Base-by-base conservation (phyloP, 2,329 filamentous ascomycete species). In the Colletotrichum sp. region DNA sequence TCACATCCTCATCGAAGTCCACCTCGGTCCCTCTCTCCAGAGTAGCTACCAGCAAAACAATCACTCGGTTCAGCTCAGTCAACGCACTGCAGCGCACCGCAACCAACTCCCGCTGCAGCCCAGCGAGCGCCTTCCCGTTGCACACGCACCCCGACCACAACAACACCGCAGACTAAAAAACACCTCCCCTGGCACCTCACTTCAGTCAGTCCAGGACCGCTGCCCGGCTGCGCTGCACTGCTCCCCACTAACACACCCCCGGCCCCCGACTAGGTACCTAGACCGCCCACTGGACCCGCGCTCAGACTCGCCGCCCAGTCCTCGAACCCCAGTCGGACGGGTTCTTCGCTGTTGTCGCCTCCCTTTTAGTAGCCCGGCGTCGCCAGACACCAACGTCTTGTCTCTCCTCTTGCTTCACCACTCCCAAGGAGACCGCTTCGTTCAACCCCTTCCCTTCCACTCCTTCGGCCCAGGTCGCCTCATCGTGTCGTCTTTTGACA, bases 341-440 rank as follows among this genome's bases (percentile, higher is more conserved):
- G 55, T 76, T 77, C 32, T 57, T 26, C 62, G 18, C 30, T 39
- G 60, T 28, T 63, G 63, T 76, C 66, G 39, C 24, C 60, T 77
- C 66, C 73, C 66, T 77, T 77, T 77, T 77, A 77, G 75, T 77
- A 75, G 49, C 52, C 66, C 34, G 66, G 32, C 67, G 34, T 75
- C 75, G 71, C 71, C 78, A 69, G 77, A 70, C 72, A 69, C 68
- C 76, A 69, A 65, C 68, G 69, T 77, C 74, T 78, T 77, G 71
- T 73, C 73, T 78, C 69, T 68, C 71, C 77, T 74, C 71, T 70
- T 67, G 69, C 76, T 77, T 78, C 78, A 78, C 72, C 75, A 74
- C 69, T 78, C 69, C 77, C 77, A 74, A 62, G 49, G 77, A 78
- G 69, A 70, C 73, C 80, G 79, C 75, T 81, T 77, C 76, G 78